phyloP scores from a whole-genome alignment of 2,329 filamentous ascomycete species.

The Stachybotrys elegans region DNA sequence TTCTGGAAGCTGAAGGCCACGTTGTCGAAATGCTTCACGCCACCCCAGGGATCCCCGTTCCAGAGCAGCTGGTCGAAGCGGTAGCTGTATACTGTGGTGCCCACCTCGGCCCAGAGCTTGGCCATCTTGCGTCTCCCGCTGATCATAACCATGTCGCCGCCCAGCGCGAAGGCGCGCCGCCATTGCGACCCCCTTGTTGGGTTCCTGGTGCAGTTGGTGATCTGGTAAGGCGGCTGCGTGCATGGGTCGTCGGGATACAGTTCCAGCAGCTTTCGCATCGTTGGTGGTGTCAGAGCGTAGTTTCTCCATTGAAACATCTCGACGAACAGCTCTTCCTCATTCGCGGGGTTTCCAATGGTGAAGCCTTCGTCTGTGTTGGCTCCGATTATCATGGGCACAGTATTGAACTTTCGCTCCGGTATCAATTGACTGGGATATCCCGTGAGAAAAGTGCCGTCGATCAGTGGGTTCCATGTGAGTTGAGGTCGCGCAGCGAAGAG shows the following conservation, averaged over 20 bases:
- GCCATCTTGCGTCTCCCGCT: conserved; percentile 39
- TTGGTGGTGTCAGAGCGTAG: conserved; percentile 39
- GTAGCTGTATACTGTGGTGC: conserved; percentile 38
- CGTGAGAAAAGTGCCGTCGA: conserved; percentile 43
- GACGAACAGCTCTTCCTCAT: conserved; percentile 34
- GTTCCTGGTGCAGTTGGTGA: conserved; percentile 15
- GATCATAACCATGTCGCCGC: conserved; percentile 43
- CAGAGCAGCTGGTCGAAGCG: conserved; percentile 44
- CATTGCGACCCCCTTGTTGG: conserved; percentile 31
- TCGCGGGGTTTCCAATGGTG: conserved; percentile 33
- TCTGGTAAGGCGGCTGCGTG: conserved; percentile 32
- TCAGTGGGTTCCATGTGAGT: conserved; percentile 35
- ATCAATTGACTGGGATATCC: conserved; percentile 42
- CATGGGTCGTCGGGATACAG: conserved; percentile 45
- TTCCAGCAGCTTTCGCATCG: conserved; percentile 35
- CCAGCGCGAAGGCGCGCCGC: conserved; percentile 39
- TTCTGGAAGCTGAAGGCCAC: conserved; percentile 48
- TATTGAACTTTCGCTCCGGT: conserved; percentile 33
- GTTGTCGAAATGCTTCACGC: conserved; percentile 43
- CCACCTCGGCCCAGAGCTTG: conserved; percentile 30
- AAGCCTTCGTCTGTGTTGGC: conserved; percentile 45
- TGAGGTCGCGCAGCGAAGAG: conserved; percentile 29
- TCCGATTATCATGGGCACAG: conserved; percentile 40
- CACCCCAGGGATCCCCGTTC: conserved; percentile 32
- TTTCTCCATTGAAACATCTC: conserved; percentile 31